These are phyloP conservation scores for Narthecium ossifragum DNA, from an alignment of 106 monocot species.

Conservation along the genomic window DNA sequence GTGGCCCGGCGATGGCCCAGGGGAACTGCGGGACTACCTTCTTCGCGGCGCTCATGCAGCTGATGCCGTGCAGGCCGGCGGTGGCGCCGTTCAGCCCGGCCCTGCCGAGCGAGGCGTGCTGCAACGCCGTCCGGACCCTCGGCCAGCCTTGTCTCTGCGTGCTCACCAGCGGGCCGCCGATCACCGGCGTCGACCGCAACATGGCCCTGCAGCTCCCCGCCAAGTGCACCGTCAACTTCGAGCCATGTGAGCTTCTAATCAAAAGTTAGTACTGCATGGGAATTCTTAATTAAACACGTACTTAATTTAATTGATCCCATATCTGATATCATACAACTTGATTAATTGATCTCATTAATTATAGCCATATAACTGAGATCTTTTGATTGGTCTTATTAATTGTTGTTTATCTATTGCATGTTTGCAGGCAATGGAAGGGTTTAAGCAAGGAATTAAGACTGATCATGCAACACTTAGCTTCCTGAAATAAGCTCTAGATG, in stretches of 20 bases:
- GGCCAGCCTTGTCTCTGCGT: constrained; percentile 52
- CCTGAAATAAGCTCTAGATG: too few relatives aligned
- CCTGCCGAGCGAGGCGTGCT: constrained; percentile 39
- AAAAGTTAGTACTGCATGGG: too few relatives aligned
- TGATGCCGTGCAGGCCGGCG: constrained; percentile 44
- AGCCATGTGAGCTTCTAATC: constrained; percentile 30
- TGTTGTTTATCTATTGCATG: too few relatives aligned
- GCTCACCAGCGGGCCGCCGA: constrained; percentile 30
- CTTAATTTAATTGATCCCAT: too few relatives aligned
- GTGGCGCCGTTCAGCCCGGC: constrained; percentile 32
- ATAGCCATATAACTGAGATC: too few relatives aligned
- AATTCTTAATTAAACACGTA: too few relatives aligned
- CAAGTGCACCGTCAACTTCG: constrained; percentile 32
- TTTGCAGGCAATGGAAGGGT: too few relatives aligned
- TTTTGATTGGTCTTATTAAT: too few relatives aligned
- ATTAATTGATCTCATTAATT: too few relatives aligned
- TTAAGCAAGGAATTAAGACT: too few relatives aligned
- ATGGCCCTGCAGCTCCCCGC: constrained; percentile 46
- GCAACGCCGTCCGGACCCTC: constrained; percentile 32
- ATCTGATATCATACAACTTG: too few relatives aligned
- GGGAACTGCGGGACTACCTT: constrained; percentile 21
- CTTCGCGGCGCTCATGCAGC: constrained; percentile 41
- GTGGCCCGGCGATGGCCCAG: constrained; percentile 8
- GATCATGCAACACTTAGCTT: too few relatives aligned
- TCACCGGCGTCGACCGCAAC: constrained; percentile 39